Evolutionary conservation across 2,329 filamentous ascomycete species (phyloP).

Genomic region (Ophiostoma australiae): DNA sequence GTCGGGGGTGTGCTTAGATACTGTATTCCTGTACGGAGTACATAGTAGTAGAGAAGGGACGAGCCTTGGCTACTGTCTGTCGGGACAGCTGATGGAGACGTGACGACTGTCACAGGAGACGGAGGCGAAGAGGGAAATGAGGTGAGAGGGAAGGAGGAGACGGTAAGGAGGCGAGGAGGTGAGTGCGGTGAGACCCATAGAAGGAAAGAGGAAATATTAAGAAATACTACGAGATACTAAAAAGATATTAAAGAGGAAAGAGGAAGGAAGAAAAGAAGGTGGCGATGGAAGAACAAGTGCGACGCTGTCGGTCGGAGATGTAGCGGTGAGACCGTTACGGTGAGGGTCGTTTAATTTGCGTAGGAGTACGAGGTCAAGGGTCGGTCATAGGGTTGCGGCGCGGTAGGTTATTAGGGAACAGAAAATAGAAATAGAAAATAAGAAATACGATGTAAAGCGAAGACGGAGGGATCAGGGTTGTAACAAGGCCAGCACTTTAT

Average conservation of each 20-base stretch:
- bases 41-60: neutral
- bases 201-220: neutral
- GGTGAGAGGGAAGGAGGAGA: neutral
- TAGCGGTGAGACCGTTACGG: constrained; percentile 14
- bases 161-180: neutral
- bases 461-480: constrained; percentile 11
- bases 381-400: neutral
- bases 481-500: neutral
- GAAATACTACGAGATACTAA: no score
- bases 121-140: constrained; percentile 3
- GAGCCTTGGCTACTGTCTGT: neutral
- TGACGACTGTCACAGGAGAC: neutral
- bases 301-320: constrained; percentile 10
- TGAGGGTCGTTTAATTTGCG: neutral
- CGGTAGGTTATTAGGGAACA: no score
- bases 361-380: neutral
- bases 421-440: no score
- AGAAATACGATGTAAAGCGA: neutral
- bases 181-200: neutral
- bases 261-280: neutral
- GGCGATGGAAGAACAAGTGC: neutral
- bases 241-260: neutral
- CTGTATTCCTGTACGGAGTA: no score
- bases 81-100: neutral
- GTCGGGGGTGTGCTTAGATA: neutral